Conservation (phyloP, 2,329 filamentous ascomycete species). For the Aphanocladium album region DNA sequence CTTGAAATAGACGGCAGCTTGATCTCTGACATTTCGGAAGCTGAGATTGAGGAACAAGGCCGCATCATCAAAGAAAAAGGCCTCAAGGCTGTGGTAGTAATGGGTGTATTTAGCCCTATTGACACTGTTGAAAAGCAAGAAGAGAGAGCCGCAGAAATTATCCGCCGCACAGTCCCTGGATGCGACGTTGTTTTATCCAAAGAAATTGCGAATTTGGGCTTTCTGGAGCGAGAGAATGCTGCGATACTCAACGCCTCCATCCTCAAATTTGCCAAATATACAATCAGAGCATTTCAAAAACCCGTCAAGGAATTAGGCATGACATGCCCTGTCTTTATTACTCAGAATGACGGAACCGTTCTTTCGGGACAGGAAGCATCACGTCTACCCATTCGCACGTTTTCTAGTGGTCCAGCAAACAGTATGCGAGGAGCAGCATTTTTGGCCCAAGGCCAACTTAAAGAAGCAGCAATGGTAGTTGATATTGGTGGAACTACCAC, state of each 20-base stretch:
- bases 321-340: conserved; percentile 53
- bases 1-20: conserved; percentile 46
- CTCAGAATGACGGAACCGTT: conserved; percentile 60
- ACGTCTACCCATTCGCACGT: conserved; percentile 54
- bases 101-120: conserved; percentile 49
- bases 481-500: conserved; percentile 65
- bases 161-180: conserved; percentile 34
- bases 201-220: conserved; percentile 48
- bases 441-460: conserved; percentile 36
- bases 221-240: conserved; percentile 60
- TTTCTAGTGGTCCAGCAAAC: conserved; percentile 60
- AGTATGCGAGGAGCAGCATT: conserved; percentile 60
- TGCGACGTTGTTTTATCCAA: conserved; percentile 46
- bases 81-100: conserved; percentile 43
- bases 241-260: conserved; percentile 61
- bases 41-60: conserved; percentile 36
- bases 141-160: conserved; percentile 39
- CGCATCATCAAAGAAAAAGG: conserved; percentile 33
- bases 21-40: conserved; percentile 41
- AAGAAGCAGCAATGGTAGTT: conserved; percentile 51
- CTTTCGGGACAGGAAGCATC: conserved; percentile 49
- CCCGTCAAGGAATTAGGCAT: conserved; percentile 47
- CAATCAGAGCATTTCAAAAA: conserved; percentile 50
- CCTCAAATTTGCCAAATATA: conserved; percentile 50
- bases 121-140: conserved; percentile 45